phyloP scores from a whole-genome alignment of 306 rosid genomes.

The Pueraria montana region DNA sequence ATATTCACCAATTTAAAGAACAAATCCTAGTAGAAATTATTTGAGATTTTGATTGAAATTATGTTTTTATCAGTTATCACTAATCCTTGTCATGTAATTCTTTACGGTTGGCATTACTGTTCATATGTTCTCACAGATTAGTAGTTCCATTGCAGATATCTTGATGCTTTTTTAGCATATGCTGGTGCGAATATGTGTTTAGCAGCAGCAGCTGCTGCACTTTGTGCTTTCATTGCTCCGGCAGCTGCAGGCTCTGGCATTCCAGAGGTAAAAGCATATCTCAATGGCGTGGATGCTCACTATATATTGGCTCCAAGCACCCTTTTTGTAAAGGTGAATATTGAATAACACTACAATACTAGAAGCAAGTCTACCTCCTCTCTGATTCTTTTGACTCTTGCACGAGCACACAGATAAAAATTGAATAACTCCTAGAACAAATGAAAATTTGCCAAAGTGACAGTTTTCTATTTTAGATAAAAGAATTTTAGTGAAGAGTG shows the following conservation, averaged over 20 bases:
- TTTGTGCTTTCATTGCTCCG: slow-evolving; percentile 92
- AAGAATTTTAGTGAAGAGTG: background rate
- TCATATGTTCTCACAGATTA: slow-evolving; percentile 46
- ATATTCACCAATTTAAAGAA: slow-evolving; percentile 4
- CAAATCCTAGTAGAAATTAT: slow-evolving; percentile 31
- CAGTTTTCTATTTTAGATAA: slow-evolving; percentile 25
- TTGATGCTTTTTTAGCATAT: slow-evolving; percentile 69
- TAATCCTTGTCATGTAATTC: slow-evolving; percentile 13
- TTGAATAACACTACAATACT: slow-evolving; percentile 46
- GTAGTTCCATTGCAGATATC: slow-evolving; percentile 66
- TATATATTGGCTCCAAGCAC: slow-evolving; percentile 85
- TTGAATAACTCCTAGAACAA: slow-evolving; percentile 23
- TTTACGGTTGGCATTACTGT: slow-evolving; percentile 10
- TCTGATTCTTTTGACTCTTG: slow-evolving; percentile 17
- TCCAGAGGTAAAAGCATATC: slow-evolving; percentile 97
- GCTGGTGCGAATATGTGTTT: slow-evolving; percentile 66
- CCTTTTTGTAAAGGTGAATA: slow-evolving; percentile 84
- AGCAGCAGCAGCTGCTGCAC: slow-evolving; percentile 73
- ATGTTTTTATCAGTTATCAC: background rate
- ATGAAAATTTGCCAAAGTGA: slow-evolving; percentile 12
- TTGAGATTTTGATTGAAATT: background rate
- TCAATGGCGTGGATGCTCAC: slow-evolving; percentile 87
- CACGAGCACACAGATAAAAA: background rate
- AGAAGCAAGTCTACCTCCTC: slow-evolving; percentile 24
- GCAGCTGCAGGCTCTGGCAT: slow-evolving; percentile 97